Evolutionary conservation across 208 protist species (phyloP), one percentile per base, ranked within the genome.

Genomic region (Acanthamoeba divionensis): DNA sequence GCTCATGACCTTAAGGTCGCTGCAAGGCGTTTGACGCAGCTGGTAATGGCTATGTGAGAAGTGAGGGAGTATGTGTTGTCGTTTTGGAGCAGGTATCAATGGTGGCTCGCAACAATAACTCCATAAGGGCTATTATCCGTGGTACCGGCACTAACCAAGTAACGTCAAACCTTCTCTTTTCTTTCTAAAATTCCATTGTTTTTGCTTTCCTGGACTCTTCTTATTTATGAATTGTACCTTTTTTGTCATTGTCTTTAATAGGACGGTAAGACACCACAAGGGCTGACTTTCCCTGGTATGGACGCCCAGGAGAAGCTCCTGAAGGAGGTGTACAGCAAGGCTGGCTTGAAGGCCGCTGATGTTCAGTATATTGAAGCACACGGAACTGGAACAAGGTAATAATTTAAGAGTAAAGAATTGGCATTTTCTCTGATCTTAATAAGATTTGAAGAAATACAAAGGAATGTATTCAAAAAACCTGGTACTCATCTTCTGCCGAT

Each of bases 11-110:
- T n/a, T n/a, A n/a, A n/a, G 95, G 91, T 9, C 71, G 91, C 24
- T 97, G 96, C 44, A 83, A 86, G 24, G 90, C 91, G 9, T 96
- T 97, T 50, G 96, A 97, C 57, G 82, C 62, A 31, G 29, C 65
- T 24, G 96, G 96, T 4, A 89, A 96, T 75, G 96, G 96, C 21
- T 97, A 97, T 65, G 95, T 94, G 6, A 83, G 96, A 50, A 82
- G 90, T 21, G 96, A 97, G 91, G 96, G 96, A 57, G 38, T 55
- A 60, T 93, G 90, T n/a, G 54, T 93, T 15, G 36, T 97, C 18
- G 29, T 97, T 3, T 50, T 97, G 13, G 90, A 89, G 12, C 60
- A 52, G n/a, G 47, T 93, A 38, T 80, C 93, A 8, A 8, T 65
- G 41, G 87, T 62, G 12, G 33, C 77, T 0, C 45, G 24, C 66